Evolutionary conservation across 495 filamentous ascomycete genomes (phyloP).

Genomic region (Aspergillus funiculosus): DNA sequence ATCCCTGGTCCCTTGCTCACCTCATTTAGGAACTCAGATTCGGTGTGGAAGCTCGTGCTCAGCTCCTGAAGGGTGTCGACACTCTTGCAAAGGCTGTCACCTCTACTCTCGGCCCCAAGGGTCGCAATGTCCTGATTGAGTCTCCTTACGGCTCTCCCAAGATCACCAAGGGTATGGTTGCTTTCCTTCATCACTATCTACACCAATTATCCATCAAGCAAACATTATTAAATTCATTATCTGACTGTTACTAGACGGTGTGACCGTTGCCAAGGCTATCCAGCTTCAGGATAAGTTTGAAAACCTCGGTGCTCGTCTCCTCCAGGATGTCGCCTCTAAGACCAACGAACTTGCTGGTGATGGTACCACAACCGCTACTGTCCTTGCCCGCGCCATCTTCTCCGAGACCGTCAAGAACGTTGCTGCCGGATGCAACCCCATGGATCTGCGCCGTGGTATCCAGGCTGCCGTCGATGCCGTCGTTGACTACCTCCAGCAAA

Average conservation of each 20-base stretch:
- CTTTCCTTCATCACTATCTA: conserved; percentile 1
- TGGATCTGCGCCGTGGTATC: conserved; percentile 95
- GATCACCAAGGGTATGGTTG: conserved; percentile 88
- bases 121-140: conserved; percentile 96
- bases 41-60: conserved; percentile 86
- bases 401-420: conserved; percentile 99
- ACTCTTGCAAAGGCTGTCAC: conserved; percentile 94
- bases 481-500: conserved; percentile 84
- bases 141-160: conserved; percentile 96
- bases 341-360: conserved; percentile 99
- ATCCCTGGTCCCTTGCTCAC: conserved; percentile 21
- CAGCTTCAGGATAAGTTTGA: conserved; percentile 98
- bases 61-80: conserved; percentile 89
- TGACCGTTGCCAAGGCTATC: conserved; percentile 89
- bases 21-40: conserved; percentile 85
- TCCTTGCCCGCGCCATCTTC: conserved; percentile 97
- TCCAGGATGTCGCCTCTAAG: conserved; percentile 98
- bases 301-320: conserved; percentile 92
- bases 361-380: conserved; percentile 95
- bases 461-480: conserved; percentile 94
- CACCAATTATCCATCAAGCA: conserved; percentile 1
- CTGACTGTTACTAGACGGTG: conserved; percentile 68
- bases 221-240: conserved; percentile 6
- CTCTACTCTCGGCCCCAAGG: conserved; percentile 95
- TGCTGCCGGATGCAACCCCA: conserved; percentile 97